Conservation (phyloP, 352 stramenopile species). For the Phytophthora fragariae region DNA sequence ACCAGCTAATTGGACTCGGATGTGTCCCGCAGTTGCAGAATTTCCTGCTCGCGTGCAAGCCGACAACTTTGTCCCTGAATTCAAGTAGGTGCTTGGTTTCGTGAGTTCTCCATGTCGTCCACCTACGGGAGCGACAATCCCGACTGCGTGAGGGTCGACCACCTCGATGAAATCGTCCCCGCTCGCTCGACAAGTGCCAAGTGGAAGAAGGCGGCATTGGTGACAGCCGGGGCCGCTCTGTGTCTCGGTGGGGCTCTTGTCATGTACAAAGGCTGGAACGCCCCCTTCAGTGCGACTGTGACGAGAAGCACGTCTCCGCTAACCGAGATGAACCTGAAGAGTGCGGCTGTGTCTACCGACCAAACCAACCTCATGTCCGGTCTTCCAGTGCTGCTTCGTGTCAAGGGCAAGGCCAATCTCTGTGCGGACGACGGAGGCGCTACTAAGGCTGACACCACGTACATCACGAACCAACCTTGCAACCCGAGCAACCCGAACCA, state of each 20-base stretch:
- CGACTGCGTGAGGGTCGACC: constrained; percentile 10
- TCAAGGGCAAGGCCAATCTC: constrained; percentile 30
- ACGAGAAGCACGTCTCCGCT: neutral
- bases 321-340: neutral
- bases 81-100: neutral
- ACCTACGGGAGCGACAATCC: constrained; percentile 12
- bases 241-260: constrained; percentile 8
- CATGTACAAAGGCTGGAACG: constrained; percentile 16
- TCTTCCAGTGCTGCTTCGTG: neutral
- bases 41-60: neutral
- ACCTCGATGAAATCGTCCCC: neutral
- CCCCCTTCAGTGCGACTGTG: neutral
- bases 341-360: neutral
- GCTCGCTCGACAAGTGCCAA: neutral
- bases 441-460: constrained; percentile 1
- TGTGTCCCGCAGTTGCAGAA: neutral
- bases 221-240: constrained; percentile 5
- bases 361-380: constrained; percentile 1
- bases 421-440: constrained; percentile 44
- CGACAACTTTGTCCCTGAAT: neutral
- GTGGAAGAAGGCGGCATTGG: constrained; percentile 13
- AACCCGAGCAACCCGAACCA: constrained; percentile 31
- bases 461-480: constrained; percentile 22
- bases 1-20: neutral
- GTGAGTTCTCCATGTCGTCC: neutral